A percentile compares a stretch with the other conserved stretches of the same genome.
phyloP scores from a whole-genome alignment of 108 stramenopile genomes.

The Fragilaria radians region DNA sequence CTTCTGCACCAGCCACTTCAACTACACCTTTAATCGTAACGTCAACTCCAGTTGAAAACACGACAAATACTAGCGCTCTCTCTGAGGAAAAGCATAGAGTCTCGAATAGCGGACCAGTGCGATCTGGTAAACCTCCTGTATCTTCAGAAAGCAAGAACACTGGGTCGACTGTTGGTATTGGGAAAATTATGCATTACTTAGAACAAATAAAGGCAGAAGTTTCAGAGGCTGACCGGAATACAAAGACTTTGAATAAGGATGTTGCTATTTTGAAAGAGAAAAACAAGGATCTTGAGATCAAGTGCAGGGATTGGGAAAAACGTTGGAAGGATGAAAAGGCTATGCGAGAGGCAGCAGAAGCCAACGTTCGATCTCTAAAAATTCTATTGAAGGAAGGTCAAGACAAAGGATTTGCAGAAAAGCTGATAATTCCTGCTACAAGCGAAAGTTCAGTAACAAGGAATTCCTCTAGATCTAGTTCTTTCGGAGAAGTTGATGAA shows the following conservation, averaged over 20 bases:
- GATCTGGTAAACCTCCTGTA: background rate
- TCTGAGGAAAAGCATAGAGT: background rate
- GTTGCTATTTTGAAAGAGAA: constrained; percentile 61
- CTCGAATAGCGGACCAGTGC: background rate
- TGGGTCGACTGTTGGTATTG: constrained; percentile 33
- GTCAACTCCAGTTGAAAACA: background rate
- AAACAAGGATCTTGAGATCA: constrained; percentile 76
- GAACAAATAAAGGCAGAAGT: constrained; percentile 76
- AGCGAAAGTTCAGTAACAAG: background rate
- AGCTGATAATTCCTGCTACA: background rate
- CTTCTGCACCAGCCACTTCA: background rate
- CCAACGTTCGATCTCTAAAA: constrained; percentile 28
- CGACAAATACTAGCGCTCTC: background rate
- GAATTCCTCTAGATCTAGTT: background rate
- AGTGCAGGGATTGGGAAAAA: constrained; percentile 49
- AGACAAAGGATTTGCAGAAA: constrained; percentile 1
- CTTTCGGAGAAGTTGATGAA: background rate
- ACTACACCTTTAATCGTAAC: background rate
- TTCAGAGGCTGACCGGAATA: constrained; percentile 54
- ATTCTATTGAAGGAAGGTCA: constrained; percentile 24
- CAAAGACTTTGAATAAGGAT: constrained; percentile 52
- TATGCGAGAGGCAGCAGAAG: constrained; percentile 40
- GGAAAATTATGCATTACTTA: constrained; percentile 69
- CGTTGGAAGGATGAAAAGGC: constrained; percentile 54
- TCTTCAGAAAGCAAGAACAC: background rate